Evolutionary conservation across 164 flowering plant genomes (phyloP), one percentile per base, ranked within the genome.

Genomic region (Stephania cephalantha): DNA sequence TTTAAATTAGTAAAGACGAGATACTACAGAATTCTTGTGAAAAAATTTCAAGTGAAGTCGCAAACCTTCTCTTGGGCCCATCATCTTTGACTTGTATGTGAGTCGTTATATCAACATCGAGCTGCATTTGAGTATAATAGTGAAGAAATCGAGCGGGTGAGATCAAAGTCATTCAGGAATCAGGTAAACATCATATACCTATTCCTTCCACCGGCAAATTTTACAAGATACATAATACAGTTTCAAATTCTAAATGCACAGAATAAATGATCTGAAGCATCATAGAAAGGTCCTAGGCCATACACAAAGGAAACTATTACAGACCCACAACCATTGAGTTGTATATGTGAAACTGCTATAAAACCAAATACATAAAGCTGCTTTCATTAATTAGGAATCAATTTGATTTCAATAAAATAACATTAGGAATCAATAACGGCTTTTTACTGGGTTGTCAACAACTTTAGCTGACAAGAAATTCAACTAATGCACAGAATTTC

Each of bases 41-140:
- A 22, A 45, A 48, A 55, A 7, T 46, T 46, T 64, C 25, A 8
- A n/a, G 42, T 12, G 20, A 71, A 75, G 65, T 75, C 45, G 65
- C 85, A 76, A 31, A 95, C 98, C 99, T 95, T 86, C 94, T 89
- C 76, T 85, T 88, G 58, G 96, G 97, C 68, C 98, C 99, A 83
- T 93, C 98, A 42, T 87, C 94, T 79, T 89, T 86, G 17, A 95
- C 88, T 67, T 84, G 86, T 78, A 95, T 80, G 78, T 87, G 96
- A 72, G 99, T 93, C 53, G 93, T 88, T 73, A 95, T 83, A 80
- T 95, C 98, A 80, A 91, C 90, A 85, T 90, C 97, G 82, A 87
- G 85, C 99, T 95, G 91, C 45, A 70, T 50, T 73, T 15, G 69
- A 73, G 70, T 71, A 76, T 22, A 4, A 15, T 7, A 68, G 74